Conservation (phyloP, 2,329 filamentous ascomycete genomes). For the Ceratocystis lukuohia region DNA sequence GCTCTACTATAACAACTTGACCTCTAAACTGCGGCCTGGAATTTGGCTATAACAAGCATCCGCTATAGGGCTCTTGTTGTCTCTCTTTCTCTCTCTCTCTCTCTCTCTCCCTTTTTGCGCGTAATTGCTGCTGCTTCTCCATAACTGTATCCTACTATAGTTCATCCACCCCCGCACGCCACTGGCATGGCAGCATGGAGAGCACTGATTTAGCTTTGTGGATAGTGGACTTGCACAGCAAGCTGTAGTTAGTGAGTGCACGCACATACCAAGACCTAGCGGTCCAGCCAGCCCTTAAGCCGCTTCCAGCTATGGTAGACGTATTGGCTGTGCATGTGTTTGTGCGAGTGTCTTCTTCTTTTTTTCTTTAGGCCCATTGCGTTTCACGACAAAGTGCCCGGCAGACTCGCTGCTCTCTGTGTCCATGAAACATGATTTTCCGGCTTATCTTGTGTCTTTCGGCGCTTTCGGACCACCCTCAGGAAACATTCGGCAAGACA, state of each 20-base stretch:
- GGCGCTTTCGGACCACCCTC: not conserved
- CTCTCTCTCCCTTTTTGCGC: not conserved
- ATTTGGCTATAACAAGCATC: not conserved
- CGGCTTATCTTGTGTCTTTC: constrained; percentile 2
- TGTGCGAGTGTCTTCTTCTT: not conserved
- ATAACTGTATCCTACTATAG: not conserved
- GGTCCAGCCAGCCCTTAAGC: not conserved
- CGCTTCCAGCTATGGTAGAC: too few relatives aligned
- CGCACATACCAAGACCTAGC: not conserved
- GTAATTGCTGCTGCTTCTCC: not conserved
- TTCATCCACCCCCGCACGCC: constrained; percentile 3
- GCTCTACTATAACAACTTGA: not conserved
- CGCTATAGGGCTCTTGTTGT: not conserved
- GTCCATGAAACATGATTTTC: constrained; percentile 1
- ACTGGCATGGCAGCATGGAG: not conserved
- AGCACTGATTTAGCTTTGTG: not conserved
- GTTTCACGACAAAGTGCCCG: not conserved
- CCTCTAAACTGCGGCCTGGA: not conserved
- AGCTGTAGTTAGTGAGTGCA: not conserved
- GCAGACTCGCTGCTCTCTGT: not conserved
- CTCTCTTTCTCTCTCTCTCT: not conserved
- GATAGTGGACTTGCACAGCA: not conserved
- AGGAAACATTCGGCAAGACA: constrained; percentile 8
- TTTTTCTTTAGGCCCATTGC: not conserved
- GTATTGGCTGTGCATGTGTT: not conserved